Conservation (phyloP, 345 rosid species). For the Populus nigra region DNA sequence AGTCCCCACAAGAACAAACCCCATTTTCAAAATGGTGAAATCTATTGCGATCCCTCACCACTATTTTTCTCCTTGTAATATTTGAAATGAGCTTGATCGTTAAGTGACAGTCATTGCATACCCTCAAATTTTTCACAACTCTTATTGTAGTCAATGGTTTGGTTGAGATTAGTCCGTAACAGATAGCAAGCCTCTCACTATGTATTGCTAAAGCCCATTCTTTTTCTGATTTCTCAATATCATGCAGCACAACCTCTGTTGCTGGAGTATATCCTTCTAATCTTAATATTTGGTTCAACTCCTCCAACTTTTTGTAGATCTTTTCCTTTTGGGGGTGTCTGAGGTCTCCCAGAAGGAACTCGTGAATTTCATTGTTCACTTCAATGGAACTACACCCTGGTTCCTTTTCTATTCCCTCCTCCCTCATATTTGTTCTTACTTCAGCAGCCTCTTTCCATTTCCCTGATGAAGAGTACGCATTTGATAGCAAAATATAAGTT, state of each 20-base stretch:
- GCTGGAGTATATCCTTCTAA: slow-evolving; percentile 38
- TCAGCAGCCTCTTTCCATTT: slow-evolving; percentile 58
- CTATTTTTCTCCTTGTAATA: slow-evolving; percentile 34
- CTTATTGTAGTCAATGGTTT: slow-evolving; percentile 30
- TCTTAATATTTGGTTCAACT: slow-evolving; percentile 38
- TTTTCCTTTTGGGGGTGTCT: slow-evolving; percentile 47
- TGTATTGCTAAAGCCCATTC: slow-evolving; percentile 36
- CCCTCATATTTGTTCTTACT: slow-evolving; percentile 55
- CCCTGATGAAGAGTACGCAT: slow-evolving; percentile 49
- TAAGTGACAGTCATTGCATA: slow-evolving; percentile 41
- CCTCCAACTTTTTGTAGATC: slow-evolving; percentile 54
- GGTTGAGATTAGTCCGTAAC: slow-evolving; percentile 40
- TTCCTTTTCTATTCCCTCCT: slow-evolving; percentile 51
- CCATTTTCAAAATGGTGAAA: slow-evolving; percentile 43
- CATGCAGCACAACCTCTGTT: slow-evolving; percentile 33
- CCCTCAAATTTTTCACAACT: slow-evolving; percentile 38
- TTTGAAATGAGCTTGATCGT: slow-evolving; percentile 36
- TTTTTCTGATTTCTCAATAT: slow-evolving; percentile 39
- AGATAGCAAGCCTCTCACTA: slow-evolving; percentile 43
- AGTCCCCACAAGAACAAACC: slow-evolving; percentile 39
- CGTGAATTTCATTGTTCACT: slow-evolving; percentile 50
- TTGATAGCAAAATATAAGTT: slow-evolving; percentile 49
- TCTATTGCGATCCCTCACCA: slow-evolving; percentile 41
- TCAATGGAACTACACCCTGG: slow-evolving; percentile 69
- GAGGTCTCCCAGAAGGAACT: slow-evolving; percentile 52